Evolutionary conservation across 345 rosid genomes (phyloP).

Genomic region (Dipteronia dyeriana): DNA sequence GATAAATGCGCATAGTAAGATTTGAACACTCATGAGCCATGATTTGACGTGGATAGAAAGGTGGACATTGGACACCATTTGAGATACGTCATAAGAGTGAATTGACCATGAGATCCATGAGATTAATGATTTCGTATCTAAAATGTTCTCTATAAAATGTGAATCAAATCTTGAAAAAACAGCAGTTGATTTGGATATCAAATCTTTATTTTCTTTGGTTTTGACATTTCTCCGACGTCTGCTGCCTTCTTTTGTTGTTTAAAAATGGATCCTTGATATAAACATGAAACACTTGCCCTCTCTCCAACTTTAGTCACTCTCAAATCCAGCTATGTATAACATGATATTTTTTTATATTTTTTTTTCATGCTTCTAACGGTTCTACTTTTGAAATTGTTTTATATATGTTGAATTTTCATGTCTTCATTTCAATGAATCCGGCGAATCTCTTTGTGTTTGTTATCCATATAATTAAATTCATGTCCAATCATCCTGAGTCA

Average conservation of each 20-base stretch:
- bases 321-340: background rate
- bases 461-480: background rate
- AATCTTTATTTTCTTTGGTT: background rate
- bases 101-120: too few species aligned
- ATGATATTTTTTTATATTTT: background rate
- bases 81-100: too few species aligned
- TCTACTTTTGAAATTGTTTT: constrained; percentile 2
- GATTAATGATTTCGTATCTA: background rate
- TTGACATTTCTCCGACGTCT: background rate
- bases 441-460: background rate
- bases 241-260: background rate
- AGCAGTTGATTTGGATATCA: background rate
- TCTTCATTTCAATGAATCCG: background rate
- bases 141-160: background rate
- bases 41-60: too few species aligned
- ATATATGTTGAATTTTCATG: constrained; percentile 2
- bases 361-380: constrained; percentile 13
- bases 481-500: background rate
- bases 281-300: background rate
- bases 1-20: too few species aligned
- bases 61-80: too few species aligned
- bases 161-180: constrained; percentile 1
- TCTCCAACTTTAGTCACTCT: background rate
- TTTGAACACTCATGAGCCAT: too few species aligned
- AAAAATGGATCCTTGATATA: background rate